Conservation (phyloP, 1,284 basidiomycete species). For the Moesziomyces sp. region DNA sequence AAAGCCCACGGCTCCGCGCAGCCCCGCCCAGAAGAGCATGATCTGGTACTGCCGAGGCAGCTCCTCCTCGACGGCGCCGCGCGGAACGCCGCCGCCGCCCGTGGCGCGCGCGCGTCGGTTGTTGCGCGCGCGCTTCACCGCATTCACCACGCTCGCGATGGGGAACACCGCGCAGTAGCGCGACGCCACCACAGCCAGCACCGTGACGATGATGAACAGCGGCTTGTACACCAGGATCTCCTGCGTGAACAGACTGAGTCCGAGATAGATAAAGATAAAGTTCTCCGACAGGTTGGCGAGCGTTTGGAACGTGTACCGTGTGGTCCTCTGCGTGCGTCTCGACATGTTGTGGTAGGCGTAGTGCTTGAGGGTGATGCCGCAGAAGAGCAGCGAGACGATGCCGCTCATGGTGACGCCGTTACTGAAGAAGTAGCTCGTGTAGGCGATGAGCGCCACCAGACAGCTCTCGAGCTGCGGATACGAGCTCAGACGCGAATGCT, state of each 20-base stretch:
- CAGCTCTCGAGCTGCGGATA: slow-evolving; percentile 90
- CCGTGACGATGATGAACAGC: slow-evolving; percentile 78
- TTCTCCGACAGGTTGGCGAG: slow-evolving; percentile 82
- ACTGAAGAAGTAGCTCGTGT: slow-evolving; percentile 97
- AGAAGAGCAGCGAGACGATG: slow-evolving; percentile 97
- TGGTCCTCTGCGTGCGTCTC: slow-evolving; percentile 87
- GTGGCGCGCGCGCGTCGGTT: slow-evolving; percentile 69
- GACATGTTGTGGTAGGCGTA: slow-evolving; percentile 99
- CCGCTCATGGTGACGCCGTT: slow-evolving; percentile 94
- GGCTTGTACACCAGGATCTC: slow-evolving; percentile 91
- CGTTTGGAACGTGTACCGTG: slow-evolving; percentile 78
- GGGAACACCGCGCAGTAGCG: slow-evolving; percentile 97
- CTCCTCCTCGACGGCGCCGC: slow-evolving; percentile 45
- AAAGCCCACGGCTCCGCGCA: slow-evolving; percentile 95
- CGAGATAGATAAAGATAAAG: slow-evolving; percentile 99
- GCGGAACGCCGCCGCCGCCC: slow-evolving; percentile 44
- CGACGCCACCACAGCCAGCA: slow-evolving; percentile 88
- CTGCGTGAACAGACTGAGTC: slow-evolving; percentile 92
- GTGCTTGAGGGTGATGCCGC: slow-evolving; percentile 98
- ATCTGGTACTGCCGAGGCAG: slow-evolving; percentile 65
- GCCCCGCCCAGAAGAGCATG: slow-evolving; percentile 94
- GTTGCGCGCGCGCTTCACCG: slow-evolving; percentile 83
- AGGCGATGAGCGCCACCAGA: slow-evolving; percentile 90
- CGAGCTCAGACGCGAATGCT: slow-evolving; percentile 87
- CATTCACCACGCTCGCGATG: slow-evolving; percentile 92